phyloP scores from a whole-genome alignment of 495 filamentous ascomycete species.

The Hapsidospora chrysogenum region DNA sequence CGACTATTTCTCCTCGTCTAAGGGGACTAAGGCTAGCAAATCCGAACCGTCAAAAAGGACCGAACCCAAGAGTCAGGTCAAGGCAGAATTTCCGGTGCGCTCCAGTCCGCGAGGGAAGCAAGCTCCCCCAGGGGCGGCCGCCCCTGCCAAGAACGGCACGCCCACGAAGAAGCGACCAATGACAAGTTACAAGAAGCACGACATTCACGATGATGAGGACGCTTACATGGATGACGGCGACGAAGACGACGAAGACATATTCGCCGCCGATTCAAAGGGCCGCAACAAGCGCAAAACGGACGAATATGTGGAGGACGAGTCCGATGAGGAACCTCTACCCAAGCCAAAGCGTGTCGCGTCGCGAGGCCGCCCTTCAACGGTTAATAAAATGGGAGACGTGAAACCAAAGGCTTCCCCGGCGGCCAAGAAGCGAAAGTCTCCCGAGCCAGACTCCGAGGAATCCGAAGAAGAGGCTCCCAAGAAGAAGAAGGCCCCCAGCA shows the following conservation, averaged over 20 bases:
- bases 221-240: slow-evolving; percentile 40
- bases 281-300: slow-evolving; percentile 46
- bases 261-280: slow-evolving; percentile 43
- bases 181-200: slow-evolving; percentile 13
- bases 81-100: slow-evolving; percentile 15
- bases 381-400: not conserved
- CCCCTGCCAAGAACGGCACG: slow-evolving; percentile 9
- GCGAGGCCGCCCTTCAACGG: slow-evolving; percentile 18
- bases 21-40: slow-evolving; percentile 14
- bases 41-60: slow-evolving; percentile 14
- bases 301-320: slow-evolving; percentile 47
- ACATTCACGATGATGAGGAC: slow-evolving; percentile 24
- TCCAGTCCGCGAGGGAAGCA: slow-evolving; percentile 24
- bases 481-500: slow-evolving; percentile 47
- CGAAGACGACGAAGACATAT: slow-evolving; percentile 60
- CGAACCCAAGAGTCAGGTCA: slow-evolving; percentile 11
- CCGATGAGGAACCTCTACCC: slow-evolving; percentile 34
- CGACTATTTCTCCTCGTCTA: slow-evolving; percentile 30
- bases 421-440: slow-evolving; percentile 28
- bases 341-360: slow-evolving; percentile 30
- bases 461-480: slow-evolving; percentile 25
- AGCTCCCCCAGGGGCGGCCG: slow-evolving; percentile 7
- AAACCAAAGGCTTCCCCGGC: slow-evolving; percentile 17
- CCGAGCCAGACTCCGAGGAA: slow-evolving; percentile 22
- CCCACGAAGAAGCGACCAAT: slow-evolving; percentile 16